Base-by-base conservation (phyloP, 257 asterid species). In the Nicotiana sylvestris region DNA sequence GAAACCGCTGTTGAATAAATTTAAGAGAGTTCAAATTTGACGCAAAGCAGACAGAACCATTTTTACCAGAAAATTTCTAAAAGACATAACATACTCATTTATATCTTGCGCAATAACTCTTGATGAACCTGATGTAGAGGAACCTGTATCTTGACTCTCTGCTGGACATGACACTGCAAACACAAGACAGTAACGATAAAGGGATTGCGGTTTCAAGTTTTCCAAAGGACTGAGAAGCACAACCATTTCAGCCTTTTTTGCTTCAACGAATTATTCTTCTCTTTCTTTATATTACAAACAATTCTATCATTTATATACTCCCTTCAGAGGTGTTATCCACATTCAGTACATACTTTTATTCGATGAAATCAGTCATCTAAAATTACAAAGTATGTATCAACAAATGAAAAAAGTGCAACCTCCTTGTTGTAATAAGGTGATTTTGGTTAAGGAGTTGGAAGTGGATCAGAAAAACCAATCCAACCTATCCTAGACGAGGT, bases 81-180 rank as follows among this genome's bases (percentile, higher is more conserved):
- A 60, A 61, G 79, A 83, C 56, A 39, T 32, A 18, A 81, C 87
- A 55, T 93, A 95, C 98, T 93, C 98, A 21, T 90, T 86, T 77
- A 85, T 84, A 82, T 95, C 98, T 89, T 89, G 95, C 53, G 92
- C 87, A 64, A 89, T 85, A 86, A 89, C 84, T 88, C 89, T 89
- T 17, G 98, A 89, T 33, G 98, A 95, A 64, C 93, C 86, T 17
- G 96, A 90, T 25, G 91, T 89, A 58, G 97, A 92, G 37, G 98
- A 93, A 60, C 92, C 96, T 3, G 95, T 93, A 80, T 93, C 98
- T 86, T 88, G 98, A 87, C 92, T 93, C 90, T 95, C 98, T 3
- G 92, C 96, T n/a, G 81, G 82, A 82, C 95, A 91, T 15, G 97
- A 91, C 66, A 89, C 97, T 92, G 95, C 87, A 83, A 88, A 68